Evolutionary conservation across 768 basidiomycete genomes (phyloP).

Genomic region (Boletales sp.): DNA sequence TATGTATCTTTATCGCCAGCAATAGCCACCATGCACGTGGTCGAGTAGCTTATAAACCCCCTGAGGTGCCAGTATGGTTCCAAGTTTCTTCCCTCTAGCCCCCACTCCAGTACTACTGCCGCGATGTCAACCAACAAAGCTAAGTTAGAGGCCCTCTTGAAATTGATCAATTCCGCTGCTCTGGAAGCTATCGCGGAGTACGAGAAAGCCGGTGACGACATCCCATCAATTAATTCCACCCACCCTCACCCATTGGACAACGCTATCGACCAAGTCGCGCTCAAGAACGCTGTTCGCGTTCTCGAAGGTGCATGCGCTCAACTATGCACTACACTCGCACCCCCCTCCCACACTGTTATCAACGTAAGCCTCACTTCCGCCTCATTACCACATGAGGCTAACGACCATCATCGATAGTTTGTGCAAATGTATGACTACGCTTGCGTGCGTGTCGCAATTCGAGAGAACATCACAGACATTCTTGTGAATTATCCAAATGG

Average conservation of each 20-base stretch:
- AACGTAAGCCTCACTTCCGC: conserved; percentile 22
- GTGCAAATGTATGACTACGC: conserved; percentile 27
- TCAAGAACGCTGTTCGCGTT: conserved; percentile 24
- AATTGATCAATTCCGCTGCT: conserved; percentile 30
- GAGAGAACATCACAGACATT: conserved; percentile 28
- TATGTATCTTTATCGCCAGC: too few species aligned
- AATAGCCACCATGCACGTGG: too few species aligned
- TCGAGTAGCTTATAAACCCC: too few species aligned
- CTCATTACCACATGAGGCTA: background rate
- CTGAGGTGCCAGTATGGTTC: too few species aligned
- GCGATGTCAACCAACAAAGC: conserved; percentile 22
- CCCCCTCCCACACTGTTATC: conserved; percentile 29
- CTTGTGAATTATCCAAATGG: conserved; percentile 27
- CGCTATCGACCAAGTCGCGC: conserved; percentile 16
- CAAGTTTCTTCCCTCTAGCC: too few species aligned
- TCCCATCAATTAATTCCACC: conserved; percentile 35
- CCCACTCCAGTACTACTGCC: too few species aligned
- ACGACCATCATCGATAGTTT: conserved; percentile 7
- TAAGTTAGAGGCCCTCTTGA: conserved; percentile 27
- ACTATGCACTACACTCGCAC: conserved; percentile 34
- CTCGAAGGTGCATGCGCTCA: conserved; percentile 38
- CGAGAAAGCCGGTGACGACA: conserved; percentile 19
- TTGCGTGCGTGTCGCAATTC: conserved; percentile 25
- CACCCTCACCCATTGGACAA: conserved; percentile 34
- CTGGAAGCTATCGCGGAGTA: conserved; percentile 33